A percentile compares a stretch with the other conserved stretches of the same genome.
These are phyloP conservation scores for Polytrichum commune DNA, from an alignment of 225 moss, liverwort and hornwort species.

Conservation along the genomic window DNA sequence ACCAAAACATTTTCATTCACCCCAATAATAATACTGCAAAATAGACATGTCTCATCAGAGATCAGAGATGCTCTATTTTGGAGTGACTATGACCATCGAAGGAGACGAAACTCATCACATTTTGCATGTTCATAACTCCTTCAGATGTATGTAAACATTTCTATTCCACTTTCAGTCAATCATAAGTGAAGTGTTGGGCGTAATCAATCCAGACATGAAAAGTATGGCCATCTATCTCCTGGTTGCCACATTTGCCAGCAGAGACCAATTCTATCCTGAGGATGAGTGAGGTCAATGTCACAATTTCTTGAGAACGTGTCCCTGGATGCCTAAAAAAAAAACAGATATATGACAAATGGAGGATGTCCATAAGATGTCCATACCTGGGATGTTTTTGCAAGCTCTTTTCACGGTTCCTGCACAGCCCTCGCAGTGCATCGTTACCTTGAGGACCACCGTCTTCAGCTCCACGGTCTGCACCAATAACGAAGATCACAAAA, in stretches of 20 bases:
- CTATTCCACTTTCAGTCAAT: no score
- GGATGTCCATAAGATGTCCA: not conserved
- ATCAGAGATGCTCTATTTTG: no score
- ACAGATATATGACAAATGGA: no score
- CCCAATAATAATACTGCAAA: not conserved
- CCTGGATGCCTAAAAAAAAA: no score
- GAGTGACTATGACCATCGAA: not conserved
- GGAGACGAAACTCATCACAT: not conserved
- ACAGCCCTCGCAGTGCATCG: slow-evolving; percentile 61
- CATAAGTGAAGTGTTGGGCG: no score
- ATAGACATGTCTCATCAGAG: not conserved
- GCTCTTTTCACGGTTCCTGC: slow-evolving; percentile 41
- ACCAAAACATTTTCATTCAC: not conserved
- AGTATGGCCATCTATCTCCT: no score
- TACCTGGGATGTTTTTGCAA: slow-evolving; percentile 44
- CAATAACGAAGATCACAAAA: not conserved
- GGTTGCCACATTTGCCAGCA: no score
- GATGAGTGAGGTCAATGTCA: no score
- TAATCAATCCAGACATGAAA: no score
- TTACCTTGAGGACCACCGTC: slow-evolving; percentile 54
- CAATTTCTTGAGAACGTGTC: no score
- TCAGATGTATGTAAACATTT: not conserved
- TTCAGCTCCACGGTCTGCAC: slow-evolving; percentile 41
- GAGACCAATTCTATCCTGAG: no score
- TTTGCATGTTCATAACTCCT: not conserved